phyloP scores from a whole-genome alignment of 306 rosid species.

The Lupinus albus region DNA sequence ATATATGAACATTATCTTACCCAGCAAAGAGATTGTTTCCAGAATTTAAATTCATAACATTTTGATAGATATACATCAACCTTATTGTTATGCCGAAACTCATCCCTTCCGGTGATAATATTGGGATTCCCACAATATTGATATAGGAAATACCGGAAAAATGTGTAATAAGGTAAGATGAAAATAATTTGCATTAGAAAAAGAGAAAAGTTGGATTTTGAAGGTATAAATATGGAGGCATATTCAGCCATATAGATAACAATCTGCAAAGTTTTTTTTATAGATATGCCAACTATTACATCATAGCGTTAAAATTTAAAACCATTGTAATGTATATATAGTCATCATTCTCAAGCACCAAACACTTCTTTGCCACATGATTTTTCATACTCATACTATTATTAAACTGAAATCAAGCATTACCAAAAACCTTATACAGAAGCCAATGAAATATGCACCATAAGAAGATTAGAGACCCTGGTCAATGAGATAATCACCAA shows the following conservation, averaged over 20 bases:
- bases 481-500: conserved; percentile 82
- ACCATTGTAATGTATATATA: conserved; percentile 50
- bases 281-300: conserved; percentile 64
- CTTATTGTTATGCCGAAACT: too few species aligned
- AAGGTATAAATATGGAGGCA: conserved; percentile 11
- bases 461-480: conserved; percentile 65
- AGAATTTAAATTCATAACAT: too few species aligned
- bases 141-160: too few species aligned
- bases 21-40: too few species aligned
- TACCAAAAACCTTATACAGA: conserved; percentile 50
- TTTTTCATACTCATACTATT: conserved; percentile 46
- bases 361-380: conserved; percentile 51
- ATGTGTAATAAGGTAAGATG: too few species aligned
- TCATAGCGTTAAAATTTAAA: conserved; percentile 56
- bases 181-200: conserved; percentile 1
- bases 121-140: conserved; percentile 1
- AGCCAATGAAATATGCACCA: conserved; percentile 44
- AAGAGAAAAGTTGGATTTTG: not conserved
- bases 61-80: too few species aligned
- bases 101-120: too few species aligned
- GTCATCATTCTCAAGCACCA: conserved; percentile 70
- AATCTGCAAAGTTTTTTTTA: conserved; percentile 29
- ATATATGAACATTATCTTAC: too few species aligned
- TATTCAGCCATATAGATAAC: too few species aligned
- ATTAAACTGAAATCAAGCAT: conserved; percentile 61